Evolutionary conservation across 805 yeast genomes (phyloP).

Genomic region (Yamadazyma philogaea): DNA sequence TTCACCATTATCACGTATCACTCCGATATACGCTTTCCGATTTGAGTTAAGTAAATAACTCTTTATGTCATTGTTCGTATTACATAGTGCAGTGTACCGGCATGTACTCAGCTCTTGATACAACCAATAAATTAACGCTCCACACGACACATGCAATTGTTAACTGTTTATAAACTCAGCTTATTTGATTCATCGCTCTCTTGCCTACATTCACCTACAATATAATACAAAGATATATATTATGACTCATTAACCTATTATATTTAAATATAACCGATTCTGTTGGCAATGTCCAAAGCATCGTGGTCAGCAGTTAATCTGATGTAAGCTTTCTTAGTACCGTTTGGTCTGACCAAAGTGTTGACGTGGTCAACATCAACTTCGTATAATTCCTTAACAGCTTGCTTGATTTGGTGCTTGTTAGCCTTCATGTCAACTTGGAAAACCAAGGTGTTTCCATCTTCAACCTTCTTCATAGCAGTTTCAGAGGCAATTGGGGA

Average conservation of each 20-base stretch:
- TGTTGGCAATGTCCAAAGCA: conserved; percentile 99
- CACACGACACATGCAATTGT: not conserved
- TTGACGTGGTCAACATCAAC: conserved; percentile 92
- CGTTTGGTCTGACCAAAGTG: conserved; percentile 98
- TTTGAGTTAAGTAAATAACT: no score
- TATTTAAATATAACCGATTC: conserved; percentile 92
- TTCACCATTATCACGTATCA: no score
- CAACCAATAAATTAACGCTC: no score
- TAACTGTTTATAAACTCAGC: not conserved
- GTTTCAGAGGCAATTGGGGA: conserved; percentile 97
- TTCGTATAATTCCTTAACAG: conserved; percentile 96
- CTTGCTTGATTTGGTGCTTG: conserved; percentile 98
- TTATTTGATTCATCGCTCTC: not conserved
- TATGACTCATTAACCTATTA: conserved; percentile 13
- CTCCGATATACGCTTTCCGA: no score
- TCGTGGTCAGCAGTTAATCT: conserved; percentile 98
- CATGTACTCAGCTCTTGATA: no score
- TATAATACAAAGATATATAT: conserved; percentile 12
- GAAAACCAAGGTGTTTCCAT: conserved; percentile 98
- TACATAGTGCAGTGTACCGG: no score
- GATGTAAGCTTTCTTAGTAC: conserved; percentile 99
- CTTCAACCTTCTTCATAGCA: conserved; percentile 99
- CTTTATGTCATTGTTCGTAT: no score
- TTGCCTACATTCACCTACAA: not conserved
- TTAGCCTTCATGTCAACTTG: conserved; percentile 95